Percentiles rank a stretch among this genome's conserved stretches.
Evolutionary conservation across 306 rosid genomes (phyloP).

Genomic region (Sophora flavescens): DNA sequence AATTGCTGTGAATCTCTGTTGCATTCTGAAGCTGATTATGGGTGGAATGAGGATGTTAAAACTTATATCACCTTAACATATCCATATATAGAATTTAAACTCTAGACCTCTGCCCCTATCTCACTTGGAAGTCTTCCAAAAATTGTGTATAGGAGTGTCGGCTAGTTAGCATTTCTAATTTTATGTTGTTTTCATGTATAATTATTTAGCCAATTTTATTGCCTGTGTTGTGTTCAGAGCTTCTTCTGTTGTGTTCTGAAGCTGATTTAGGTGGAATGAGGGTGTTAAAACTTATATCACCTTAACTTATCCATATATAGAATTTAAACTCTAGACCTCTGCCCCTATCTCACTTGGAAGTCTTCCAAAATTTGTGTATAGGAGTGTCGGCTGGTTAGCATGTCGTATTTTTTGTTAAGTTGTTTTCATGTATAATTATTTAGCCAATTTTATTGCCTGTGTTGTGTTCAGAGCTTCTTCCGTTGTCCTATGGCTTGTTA

Average conservation of each 20-base stretch:
- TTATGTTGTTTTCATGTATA: background rate
- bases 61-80: background rate
- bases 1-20: conserved; percentile 10
- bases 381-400: conserved; percentile 1
- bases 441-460: conserved; percentile 25
- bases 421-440: conserved; percentile 19
- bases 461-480: conserved; percentile 23
- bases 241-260: conserved; percentile 25
- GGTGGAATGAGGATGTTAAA: conserved; percentile 28
- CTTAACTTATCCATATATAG: background rate
- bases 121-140: conserved; percentile 1
- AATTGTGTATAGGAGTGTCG: background rate
- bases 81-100: conserved; percentile 8
- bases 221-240: conserved; percentile 22
- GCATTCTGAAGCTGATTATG: conserved; percentile 16
- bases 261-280: conserved; percentile 12
- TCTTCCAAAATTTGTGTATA: conserved; percentile 4
- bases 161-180: conserved; percentile 23
- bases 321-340: conserved; percentile 25
- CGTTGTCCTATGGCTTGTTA: conserved; percentile 23
- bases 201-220: conserved; percentile 30
- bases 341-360: background rate
- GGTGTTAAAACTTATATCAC: conserved; percentile 23
- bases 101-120: background rate
- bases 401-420: conserved; percentile 1